Base-by-base conservation (phyloP, 306 rosid species). In the Nissolia schottii region DNA sequence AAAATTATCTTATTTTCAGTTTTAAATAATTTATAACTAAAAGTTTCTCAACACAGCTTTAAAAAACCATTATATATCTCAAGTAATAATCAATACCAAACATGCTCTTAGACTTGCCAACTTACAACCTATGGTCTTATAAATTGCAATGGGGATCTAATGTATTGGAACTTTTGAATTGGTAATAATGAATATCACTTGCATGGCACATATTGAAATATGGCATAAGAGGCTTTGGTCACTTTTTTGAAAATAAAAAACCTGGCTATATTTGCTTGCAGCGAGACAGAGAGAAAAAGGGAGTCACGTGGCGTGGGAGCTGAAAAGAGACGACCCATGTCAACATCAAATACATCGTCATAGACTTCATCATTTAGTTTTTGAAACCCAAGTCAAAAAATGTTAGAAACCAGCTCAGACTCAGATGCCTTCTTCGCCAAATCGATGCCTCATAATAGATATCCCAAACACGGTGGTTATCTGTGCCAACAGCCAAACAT, bases 281-380 rank as follows among this genome's bases (percentile, higher is more conserved):
- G 14, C 14, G 63, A 15, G 67, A 62, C 63, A 75, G 67, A 53
- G 55, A 58, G 65, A 51, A 24, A 64, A 48, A 70, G 40, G 49
- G 81, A 38, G 67, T 61, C 81, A 83, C 81, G 72, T 77, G 85
- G 59, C 63, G 15, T 72, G 8, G 60, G 48, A 64, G 86, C 73
- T 79, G 82, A 84, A 82, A 79, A 84, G 83, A 70, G 74, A 73
- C 67, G 74, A 73, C 67, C 77, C 71, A 64, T 75, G 81, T 82
- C 83, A 72, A 69, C 84, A 80, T 76, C 86, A 81, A 11, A 57
- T 27, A 53, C 31, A 60, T 75, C 67, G 87, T 78, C 90, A 53
- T 53, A 66, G 70, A 15, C 51, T 66, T 80, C 85, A 88, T 88
- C 86, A 86, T 88, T 82, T 57, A 41, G 55, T 40, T n/a, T 70